Percentiles rank a stretch among this genome's conserved stretches.
Evolutionary conservation across 345 rosid genomes (phyloP).

Genomic region (Gossypium rotundifolium): DNA sequence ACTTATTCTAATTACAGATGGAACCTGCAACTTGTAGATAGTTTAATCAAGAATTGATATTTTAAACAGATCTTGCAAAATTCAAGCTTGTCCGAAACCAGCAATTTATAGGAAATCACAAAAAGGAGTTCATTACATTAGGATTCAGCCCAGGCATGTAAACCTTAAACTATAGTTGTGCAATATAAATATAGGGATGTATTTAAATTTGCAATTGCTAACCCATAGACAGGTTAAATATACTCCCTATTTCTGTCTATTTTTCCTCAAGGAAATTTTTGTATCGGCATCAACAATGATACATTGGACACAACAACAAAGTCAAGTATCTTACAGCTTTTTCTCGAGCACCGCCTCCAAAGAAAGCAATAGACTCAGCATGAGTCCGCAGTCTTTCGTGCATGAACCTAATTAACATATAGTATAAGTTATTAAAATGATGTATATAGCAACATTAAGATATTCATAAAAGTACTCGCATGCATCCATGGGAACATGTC

Average conservation of each 20-base stretch:
- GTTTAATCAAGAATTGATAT: background rate
- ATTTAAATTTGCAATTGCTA: conserved; percentile 1
- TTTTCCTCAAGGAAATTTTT: background rate
- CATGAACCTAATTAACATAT: conserved; percentile 69
- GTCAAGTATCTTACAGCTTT: conserved; percentile 67
- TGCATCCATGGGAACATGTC: background rate
- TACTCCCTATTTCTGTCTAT: background rate
- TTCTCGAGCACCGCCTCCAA: conserved; percentile 99
- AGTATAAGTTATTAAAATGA: conserved; percentile 12
- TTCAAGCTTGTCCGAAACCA: background rate
- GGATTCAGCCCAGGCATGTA: background rate
- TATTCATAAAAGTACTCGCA: conserved; percentile 1
- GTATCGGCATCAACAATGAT: background rate
- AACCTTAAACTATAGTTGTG: background rate
- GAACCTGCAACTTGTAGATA: background rate
- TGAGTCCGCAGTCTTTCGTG: conserved; percentile 94
- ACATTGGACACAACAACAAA: background rate
- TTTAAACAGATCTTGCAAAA: background rate
- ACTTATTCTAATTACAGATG: background rate
- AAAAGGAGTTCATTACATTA: background rate
- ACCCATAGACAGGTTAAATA: background rate
- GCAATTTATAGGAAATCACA: background rate
- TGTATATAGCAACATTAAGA: conserved; percentile 6
- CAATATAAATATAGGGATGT: background rate
- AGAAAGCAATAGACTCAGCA: conserved; percentile 99